These are phyloP conservation scores for Solanum corneliomulleri DNA, from an alignment of 257 asterid species.

Conservation along the genomic window DNA sequence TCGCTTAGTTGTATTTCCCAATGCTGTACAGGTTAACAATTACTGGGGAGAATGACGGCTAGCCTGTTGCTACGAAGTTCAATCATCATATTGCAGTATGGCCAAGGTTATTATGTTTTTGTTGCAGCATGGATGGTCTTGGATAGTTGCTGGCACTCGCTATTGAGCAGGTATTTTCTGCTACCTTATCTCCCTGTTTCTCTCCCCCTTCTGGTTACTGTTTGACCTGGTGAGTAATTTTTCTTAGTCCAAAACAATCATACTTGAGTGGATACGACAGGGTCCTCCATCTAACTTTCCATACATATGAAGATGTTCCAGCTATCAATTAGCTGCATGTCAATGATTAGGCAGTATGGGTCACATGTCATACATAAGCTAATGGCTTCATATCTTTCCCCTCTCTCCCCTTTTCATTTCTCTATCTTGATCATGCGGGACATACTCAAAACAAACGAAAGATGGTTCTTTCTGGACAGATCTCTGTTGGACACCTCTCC, in stretches of 20 bases:
- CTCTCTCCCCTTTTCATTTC: not conserved
- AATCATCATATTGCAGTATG: conserved; percentile 51
- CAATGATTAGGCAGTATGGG: not conserved
- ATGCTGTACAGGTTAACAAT: conserved; percentile 4
- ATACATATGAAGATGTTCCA: not conserved
- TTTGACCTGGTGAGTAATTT: not conserved
- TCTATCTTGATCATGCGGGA: not conserved
- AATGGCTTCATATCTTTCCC: not conserved
- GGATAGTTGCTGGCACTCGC: conserved; percentile 76
- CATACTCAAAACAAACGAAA: not conserved
- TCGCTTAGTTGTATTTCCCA: not conserved
- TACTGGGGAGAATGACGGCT: conserved; percentile 31
- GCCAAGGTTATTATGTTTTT: conserved; percentile 63
- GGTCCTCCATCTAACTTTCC: not conserved
- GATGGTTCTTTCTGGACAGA: not conserved
- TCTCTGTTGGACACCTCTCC: not conserved
- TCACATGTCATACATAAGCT: not conserved
- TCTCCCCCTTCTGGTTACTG: not conserved
- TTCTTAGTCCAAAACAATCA: not conserved
- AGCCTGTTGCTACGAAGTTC: conserved; percentile 49
- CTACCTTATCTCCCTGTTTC: not conserved
- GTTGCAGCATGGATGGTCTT: conserved; percentile 75
- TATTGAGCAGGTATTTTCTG: conserved; percentile 31
- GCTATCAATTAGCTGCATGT: not conserved
- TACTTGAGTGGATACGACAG: not conserved